Conservation (phyloP, 441 rosid genomes). For the Arabidopsis hybrid region DNA sequence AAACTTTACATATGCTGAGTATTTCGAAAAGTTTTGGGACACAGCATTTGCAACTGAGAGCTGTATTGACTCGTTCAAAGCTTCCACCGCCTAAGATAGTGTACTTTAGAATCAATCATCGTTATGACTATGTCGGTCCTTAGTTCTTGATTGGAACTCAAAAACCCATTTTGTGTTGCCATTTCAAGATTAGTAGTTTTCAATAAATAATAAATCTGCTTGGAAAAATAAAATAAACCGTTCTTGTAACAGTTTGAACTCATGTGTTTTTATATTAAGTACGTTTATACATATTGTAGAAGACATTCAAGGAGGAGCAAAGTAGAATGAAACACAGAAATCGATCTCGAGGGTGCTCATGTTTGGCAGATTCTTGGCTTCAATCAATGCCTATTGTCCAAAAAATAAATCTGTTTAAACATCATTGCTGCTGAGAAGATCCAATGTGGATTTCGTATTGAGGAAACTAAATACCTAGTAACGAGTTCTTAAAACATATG, state of each 20-base stretch:
- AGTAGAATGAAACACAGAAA: neutral
- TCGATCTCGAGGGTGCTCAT: too few species aligned
- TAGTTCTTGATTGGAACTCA: neutral
- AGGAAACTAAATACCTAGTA: too few species aligned
- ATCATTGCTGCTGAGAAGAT: too few species aligned
- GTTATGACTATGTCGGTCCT: neutral
- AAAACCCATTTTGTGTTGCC: neutral
- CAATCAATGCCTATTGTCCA: too few species aligned
- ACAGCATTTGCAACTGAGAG: conserved; percentile 51
- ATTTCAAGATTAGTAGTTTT: conserved; percentile 1
- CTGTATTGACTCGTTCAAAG: conserved; percentile 57
- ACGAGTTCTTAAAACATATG: too few species aligned
- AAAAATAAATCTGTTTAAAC: too few species aligned
- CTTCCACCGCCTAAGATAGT: conserved; percentile 9
- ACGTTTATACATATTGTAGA: neutral
- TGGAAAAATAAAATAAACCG: neutral
- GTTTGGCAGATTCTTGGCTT: too few species aligned
- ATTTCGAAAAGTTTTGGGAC: conserved; percentile 56
- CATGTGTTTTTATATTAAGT: neutral
- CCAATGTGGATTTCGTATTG: too few species aligned
- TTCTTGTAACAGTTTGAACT: neutral
- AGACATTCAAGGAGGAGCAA: neutral
- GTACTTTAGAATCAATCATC: neutral
- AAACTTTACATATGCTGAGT: conserved; percentile 55
- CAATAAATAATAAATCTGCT: neutral